Base-by-base conservation (phyloP, 352 stramenopile species). In the Phytopythium litorale region DNA sequence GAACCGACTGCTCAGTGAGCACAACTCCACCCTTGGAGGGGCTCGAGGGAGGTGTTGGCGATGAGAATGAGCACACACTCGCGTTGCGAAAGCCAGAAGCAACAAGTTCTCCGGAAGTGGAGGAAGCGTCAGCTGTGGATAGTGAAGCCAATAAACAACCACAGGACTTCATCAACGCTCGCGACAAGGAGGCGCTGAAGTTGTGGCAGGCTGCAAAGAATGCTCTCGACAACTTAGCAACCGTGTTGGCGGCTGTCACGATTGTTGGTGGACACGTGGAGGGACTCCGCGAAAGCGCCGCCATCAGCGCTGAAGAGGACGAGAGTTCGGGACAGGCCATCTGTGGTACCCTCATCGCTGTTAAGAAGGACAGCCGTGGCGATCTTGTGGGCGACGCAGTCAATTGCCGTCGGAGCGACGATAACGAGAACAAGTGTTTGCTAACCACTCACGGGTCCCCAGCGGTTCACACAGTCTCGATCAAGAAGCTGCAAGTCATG, bases 141-240 rank as follows among this genome's bases (percentile, higher is more conserved):
- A 7, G 7, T 18, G 48, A 2, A 51, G 5, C 30, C n/a, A 43
- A 77, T 46, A 63, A 49, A 23, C 59, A 81, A 12, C 33, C 37
- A 5, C 59, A 66, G 30, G 52, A 56, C 32, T 40, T 43, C 5
- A 62, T 71, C 4, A 79, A 60, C 8, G 59, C 49, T 18, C 74
- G 80, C 23, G 83, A 92, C 64, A 94, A 93, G 52, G 79, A 88
- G 28, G 84, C 81, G 1, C 57, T 93, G 19, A 57, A 71, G 49
- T 59, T 86, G 46, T 92, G 84, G 79, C 80, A 94, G 61, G 88
- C 88, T 33, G 87, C 87, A 6, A 90, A 91, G 37, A 76, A 89
- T 58, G 76, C 85, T 0, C 62, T 96, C 7, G 77, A 93, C 51
- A 60, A 60, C 16, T 62, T 93, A 9, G 67, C 81, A 2, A 70